phyloP scores from a whole-genome alignment of 768 basidiomycete species.

The Asterophora lycoperdoides region DNA sequence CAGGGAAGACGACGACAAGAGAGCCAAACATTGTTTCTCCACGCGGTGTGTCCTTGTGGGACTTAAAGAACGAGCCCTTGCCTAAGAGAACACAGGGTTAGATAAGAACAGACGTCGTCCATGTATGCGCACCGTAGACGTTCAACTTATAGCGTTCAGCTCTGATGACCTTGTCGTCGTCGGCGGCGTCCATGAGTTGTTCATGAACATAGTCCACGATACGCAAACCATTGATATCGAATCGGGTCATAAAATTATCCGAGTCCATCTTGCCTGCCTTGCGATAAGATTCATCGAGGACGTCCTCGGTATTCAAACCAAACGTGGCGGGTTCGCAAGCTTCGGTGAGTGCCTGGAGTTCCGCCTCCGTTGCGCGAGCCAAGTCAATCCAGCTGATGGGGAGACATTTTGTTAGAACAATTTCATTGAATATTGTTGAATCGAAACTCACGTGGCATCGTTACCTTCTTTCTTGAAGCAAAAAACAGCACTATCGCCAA shows the following conservation, averaged over 20 bases:
- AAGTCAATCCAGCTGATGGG: too few species aligned
- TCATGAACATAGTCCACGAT: conserved; percentile 1
- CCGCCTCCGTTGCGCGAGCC: too few species aligned
- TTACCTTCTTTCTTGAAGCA: too few species aligned
- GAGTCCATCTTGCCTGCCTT: conserved; percentile 43
- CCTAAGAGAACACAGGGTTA: conserved; percentile 20
- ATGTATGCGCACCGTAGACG: conserved; percentile 40
- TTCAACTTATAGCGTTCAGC: conserved; percentile 35
- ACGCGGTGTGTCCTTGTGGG: conserved; percentile 47
- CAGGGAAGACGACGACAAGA: conserved; percentile 47
- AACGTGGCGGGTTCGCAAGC: too few species aligned
- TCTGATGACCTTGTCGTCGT: conserved; percentile 13
- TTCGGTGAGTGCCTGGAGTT: too few species aligned
- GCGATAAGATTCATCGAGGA: too few species aligned
- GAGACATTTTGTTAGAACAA: too few species aligned
- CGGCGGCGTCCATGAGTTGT: conserved; percentile 16
- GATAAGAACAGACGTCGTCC: conserved; percentile 2
- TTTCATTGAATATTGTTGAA: too few species aligned
- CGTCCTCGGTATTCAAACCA: too few species aligned
- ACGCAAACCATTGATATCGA: conserved; percentile 19
- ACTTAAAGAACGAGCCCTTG: conserved; percentile 44
- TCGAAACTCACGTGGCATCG: too few species aligned
- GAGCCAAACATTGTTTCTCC: conserved; percentile 45
- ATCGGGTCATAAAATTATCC: conserved; percentile 28
- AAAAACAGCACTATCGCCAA: too few species aligned